Percentiles rank a stretch among this genome's conserved stretches.
phyloP scores from a whole-genome alignment of 495 filamentous ascomycete genomes.

The Astrothelium subdiscretum region DNA sequence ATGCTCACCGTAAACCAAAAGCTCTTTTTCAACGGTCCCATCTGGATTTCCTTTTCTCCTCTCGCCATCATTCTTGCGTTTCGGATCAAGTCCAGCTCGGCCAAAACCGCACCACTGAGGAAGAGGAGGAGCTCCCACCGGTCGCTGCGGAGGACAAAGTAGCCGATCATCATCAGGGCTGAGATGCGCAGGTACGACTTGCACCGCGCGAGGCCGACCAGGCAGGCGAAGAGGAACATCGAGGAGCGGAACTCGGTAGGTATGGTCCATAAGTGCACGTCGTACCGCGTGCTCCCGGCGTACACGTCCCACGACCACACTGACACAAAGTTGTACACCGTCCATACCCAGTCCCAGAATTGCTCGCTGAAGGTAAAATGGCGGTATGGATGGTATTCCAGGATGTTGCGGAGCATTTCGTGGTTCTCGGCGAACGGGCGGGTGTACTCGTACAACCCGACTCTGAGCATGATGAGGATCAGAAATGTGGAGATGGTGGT shows the following conservation, averaged over 20 bases:
- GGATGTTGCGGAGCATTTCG: neutral
- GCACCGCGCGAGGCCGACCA: constrained; percentile 7
- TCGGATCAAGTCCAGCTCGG: constrained; percentile 33
- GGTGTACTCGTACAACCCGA: neutral
- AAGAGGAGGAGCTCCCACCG: constrained; percentile 36
- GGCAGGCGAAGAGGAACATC: constrained; percentile 9
- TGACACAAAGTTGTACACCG: neutral
- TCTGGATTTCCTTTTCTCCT: neutral
- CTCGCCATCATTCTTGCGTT: neutral
- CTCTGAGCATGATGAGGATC: neutral
- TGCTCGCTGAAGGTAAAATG: neutral
- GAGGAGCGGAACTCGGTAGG: constrained; percentile 15
- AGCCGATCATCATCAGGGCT: constrained; percentile 20
- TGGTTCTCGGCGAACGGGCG: neutral
- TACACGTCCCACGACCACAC: constrained; percentile 1
- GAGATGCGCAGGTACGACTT: constrained; percentile 4
- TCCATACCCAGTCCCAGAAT: neutral
- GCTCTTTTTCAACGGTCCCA: neutral
- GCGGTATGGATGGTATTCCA: neutral
- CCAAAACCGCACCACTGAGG: constrained; percentile 35
- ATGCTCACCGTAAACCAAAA: neutral
- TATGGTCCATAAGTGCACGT: constrained; percentile 19
- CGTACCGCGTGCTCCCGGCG: constrained; percentile 12
- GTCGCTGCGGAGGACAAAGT: constrained; percentile 38
- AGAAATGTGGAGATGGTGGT: constrained; percentile 37